These are phyloP conservation scores for Hypomyces rosellus DNA, from an alignment of 2,329 filamentous ascomycete genomes.

Conservation along the genomic window DNA sequence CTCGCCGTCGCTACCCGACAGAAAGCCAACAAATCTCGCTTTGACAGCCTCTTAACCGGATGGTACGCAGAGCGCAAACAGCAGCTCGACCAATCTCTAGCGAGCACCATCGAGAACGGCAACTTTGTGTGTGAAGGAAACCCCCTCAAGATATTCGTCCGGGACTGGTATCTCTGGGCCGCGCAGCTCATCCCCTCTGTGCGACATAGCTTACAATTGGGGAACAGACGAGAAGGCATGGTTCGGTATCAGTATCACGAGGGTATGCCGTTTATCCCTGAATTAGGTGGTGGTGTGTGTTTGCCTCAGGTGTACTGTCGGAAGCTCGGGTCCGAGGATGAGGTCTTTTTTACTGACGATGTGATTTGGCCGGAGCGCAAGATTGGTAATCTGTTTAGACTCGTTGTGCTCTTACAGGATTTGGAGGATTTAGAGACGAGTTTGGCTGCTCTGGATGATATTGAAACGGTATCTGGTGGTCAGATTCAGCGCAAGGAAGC, in stretches of 20 bases:
- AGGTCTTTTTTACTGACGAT: constrained; percentile 12
- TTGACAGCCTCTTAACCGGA: constrained; percentile 5
- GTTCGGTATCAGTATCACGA: constrained; percentile 4
- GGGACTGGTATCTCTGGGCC: constrained; percentile 15
- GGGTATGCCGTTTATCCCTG: constrained; percentile 5
- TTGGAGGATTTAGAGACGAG: no score
- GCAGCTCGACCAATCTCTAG: constrained; percentile 15
- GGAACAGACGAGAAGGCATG: constrained; percentile 10
- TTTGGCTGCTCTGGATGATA: no score
- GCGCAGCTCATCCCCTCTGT: constrained; percentile 14
- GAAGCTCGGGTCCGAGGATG: background rate
- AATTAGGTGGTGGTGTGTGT: no score
- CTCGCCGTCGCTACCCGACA: constrained; percentile 12
- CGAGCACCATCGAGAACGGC: constrained; percentile 13
- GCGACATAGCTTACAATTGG: constrained; percentile 8
- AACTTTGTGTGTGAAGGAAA: constrained; percentile 7
- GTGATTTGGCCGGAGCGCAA: constrained; percentile 1
- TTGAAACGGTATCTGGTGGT: no score
- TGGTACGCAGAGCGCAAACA: constrained; percentile 16
- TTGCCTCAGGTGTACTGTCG: no score
- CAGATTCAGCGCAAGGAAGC: no score
- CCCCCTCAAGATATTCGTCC: constrained; percentile 11
- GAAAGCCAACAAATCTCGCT: background rate
- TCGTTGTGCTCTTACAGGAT: no score
- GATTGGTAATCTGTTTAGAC: no score